These are phyloP conservation scores for Flaveria robusta DNA, from an alignment of 129 eudicot genomes.

Conservation along the genomic window DNA sequence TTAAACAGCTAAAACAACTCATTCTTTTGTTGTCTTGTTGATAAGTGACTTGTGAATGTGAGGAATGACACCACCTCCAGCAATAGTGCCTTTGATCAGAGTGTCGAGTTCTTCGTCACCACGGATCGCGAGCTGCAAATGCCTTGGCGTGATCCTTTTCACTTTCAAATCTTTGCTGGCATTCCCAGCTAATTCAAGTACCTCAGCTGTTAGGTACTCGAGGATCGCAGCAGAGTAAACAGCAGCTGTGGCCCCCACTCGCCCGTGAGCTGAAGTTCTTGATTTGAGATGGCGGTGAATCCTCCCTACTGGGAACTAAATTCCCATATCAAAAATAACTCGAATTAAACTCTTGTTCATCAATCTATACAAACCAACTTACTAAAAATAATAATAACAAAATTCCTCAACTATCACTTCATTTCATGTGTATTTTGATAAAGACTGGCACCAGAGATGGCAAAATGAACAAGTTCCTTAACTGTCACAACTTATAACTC, in stretches of 20 bases:
- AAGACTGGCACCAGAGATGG: no score
- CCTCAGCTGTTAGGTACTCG: slow-evolving; percentile 53
- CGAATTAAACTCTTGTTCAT: not conserved
- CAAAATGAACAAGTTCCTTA: no score
- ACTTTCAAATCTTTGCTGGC: slow-evolving; percentile 64
- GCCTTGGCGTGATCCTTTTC: slow-evolving; percentile 54
- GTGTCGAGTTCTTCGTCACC: slow-evolving; percentile 18
- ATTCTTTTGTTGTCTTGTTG: slow-evolving; percentile 12
- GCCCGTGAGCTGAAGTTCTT: slow-evolving; percentile 11
- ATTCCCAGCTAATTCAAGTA: slow-evolving; percentile 56
- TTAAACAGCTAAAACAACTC: not conserved
- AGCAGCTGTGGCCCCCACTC: slow-evolving; percentile 12
- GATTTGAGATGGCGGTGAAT: slow-evolving; percentile 13
- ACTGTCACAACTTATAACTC: not conserved
- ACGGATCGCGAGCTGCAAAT: slow-evolving; percentile 9
- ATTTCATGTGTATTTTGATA: not conserved
- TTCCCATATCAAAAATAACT: not conserved
- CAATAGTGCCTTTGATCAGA: slow-evolving; percentile 12
- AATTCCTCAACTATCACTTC: not conserved
- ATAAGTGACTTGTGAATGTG: slow-evolving; percentile 20
- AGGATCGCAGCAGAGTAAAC: slow-evolving; percentile 48
- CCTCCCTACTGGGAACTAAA: slow-evolving; percentile 14
- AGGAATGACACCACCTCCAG: slow-evolving; percentile 21
- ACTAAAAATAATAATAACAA: not conserved
- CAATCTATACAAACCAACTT: not conserved